phyloP scores from a whole-genome alignment of 2,329 filamentous ascomycete species.

The Claviceps paspali region DNA sequence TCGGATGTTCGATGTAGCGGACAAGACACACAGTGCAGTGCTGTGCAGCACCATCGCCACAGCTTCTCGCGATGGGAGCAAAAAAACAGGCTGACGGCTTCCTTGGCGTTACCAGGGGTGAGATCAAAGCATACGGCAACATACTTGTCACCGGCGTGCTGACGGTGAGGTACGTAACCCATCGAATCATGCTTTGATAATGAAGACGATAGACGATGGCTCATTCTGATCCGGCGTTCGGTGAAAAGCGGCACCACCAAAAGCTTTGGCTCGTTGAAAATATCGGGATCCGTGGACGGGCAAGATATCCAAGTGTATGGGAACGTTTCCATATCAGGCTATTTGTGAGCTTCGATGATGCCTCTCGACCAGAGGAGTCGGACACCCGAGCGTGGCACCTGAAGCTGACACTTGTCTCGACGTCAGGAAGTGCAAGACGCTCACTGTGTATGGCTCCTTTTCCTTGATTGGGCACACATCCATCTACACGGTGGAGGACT shows the following conservation, averaged over 20 bases:
- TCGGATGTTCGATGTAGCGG: no score
- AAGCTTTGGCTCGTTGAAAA: constrained; percentile 29
- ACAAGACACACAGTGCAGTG: no score
- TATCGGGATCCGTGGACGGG: constrained; percentile 27
- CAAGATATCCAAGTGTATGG: constrained; percentile 32
- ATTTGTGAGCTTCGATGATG: no score
- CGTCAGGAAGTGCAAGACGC: constrained; percentile 23
- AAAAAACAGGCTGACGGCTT: background rate
- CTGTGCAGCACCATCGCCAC: no score
- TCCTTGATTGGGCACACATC: constrained; percentile 30
- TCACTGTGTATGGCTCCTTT: constrained; percentile 30
- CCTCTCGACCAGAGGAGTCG: no score
- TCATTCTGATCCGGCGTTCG: no score
- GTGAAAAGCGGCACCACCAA: constrained; percentile 30
- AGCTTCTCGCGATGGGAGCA: no score
- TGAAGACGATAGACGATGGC: no score
- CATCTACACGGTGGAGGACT: constrained; percentile 27
- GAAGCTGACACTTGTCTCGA: no score
- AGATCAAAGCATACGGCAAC: constrained; percentile 31
- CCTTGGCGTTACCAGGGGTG: constrained; percentile 17
- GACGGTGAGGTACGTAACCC: constrained; percentile 18
- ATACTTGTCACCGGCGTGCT: constrained; percentile 26
- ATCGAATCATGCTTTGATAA: constrained; percentile 1
- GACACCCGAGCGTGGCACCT: no score
- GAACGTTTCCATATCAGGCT: constrained; percentile 28